Evolutionary conservation across 164 flowering plant species (phyloP).

Genomic region (Stephania yunnanensis): DNA sequence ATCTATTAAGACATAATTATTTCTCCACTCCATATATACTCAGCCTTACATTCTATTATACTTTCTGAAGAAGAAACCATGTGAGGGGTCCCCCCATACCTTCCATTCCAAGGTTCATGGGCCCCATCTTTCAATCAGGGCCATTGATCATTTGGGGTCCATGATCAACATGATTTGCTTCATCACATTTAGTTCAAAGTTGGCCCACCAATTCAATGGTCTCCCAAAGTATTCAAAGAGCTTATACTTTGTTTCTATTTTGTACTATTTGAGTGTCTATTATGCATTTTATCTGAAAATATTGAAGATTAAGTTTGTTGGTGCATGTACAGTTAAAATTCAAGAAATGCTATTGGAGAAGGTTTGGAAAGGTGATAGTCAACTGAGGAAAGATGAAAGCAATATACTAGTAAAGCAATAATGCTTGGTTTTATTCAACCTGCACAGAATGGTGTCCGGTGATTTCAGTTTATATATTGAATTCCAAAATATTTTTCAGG

Average conservation of each 20-base stretch:
- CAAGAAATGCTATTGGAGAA: neutral
- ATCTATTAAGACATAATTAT: conserved; percentile 5
- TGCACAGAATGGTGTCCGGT: neutral
- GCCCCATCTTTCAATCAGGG: neutral
- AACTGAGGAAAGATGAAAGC: neutral
- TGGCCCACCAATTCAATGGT: neutral
- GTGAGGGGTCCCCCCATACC: neutral
- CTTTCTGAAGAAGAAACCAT: neutral
- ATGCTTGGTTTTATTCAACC: neutral
- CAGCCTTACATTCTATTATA: neutral
- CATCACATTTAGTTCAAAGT: neutral
- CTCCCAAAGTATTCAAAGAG: neutral
- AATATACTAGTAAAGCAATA: neutral
- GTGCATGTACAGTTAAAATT: neutral
- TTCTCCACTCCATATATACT: neutral
- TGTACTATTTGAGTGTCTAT: neutral
- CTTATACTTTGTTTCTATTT: neutral
- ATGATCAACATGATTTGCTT: neutral
- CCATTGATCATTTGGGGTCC: neutral
- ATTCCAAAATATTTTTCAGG: neutral
- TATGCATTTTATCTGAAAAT: neutral
- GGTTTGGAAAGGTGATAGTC: neutral
- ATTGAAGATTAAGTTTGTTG: neutral
- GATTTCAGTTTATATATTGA: neutral
- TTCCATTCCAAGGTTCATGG: neutral